Conservation (phyloP, 768 basidiomycete genomes). For the Dacryopinax primogenitus region DNA sequence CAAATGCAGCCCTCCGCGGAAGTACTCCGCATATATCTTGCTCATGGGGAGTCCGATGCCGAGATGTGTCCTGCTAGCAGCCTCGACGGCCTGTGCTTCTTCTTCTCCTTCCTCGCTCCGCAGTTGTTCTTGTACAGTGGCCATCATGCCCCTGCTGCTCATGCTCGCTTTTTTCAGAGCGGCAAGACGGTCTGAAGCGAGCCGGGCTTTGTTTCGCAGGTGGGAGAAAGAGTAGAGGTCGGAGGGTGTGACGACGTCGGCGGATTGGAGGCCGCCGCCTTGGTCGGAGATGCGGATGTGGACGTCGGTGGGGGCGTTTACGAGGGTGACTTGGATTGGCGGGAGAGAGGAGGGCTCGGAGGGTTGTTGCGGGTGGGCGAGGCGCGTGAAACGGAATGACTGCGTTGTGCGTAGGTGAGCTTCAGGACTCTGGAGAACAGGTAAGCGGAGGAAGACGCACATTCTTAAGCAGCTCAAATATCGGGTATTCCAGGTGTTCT, state of each 20-base stretch:
- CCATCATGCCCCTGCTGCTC: slow-evolving; percentile 51
- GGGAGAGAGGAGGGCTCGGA: slow-evolving; percentile 30
- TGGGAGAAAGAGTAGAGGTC: slow-evolving; percentile 88
- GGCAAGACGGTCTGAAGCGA: slow-evolving; percentile 53
- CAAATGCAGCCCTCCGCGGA: slow-evolving; percentile 66
- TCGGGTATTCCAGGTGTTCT: slow-evolving; percentile 82
- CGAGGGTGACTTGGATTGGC: slow-evolving; percentile 62
- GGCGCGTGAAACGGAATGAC: slow-evolving; percentile 59
- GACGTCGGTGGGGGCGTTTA: slow-evolving; percentile 58
- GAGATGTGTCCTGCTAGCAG: slow-evolving; percentile 32
- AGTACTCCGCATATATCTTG: slow-evolving; percentile 78
- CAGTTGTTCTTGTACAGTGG: slow-evolving; percentile 72
- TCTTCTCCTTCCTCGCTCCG: slow-evolving; percentile 19
- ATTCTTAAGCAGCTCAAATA: slow-evolving; percentile 84
- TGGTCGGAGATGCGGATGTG: slow-evolving; percentile 82
- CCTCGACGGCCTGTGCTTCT: slow-evolving; percentile 30
- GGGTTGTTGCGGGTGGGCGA: slow-evolving; percentile 34
- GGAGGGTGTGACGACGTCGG: slow-evolving; percentile 46
- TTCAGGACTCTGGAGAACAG: neutral
- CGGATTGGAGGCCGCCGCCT: slow-evolving; percentile 58
- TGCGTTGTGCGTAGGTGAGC: slow-evolving; percentile 21
- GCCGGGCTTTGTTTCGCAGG: slow-evolving; percentile 55
- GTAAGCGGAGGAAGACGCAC: slow-evolving; percentile 33
- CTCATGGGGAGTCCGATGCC: slow-evolving; percentile 83
- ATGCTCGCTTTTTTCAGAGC: slow-evolving; percentile 52